Percentiles rank a stretch among this genome's conserved stretches.
Evolutionary conservation across 164 flowering plant genomes (phyloP).

Genomic region (Euptelea pleiosperma): DNA sequence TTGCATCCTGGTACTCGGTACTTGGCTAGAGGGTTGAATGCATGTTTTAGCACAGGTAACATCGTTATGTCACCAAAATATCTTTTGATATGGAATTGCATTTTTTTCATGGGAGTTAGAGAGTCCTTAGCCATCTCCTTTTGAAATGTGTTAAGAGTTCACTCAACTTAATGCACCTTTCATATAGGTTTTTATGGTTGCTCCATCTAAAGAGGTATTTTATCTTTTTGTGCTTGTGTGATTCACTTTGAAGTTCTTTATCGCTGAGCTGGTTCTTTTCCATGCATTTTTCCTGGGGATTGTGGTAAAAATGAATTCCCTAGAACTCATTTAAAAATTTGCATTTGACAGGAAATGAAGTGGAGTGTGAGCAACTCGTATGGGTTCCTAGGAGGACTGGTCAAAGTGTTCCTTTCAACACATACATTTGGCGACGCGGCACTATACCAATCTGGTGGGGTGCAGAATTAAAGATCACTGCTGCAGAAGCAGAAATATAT

Average conservation of each 20-base stretch:
- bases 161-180: too few relatives aligned
- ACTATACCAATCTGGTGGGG: constrained; percentile 99
- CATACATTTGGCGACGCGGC: constrained; percentile 93
- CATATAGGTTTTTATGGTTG: background rate
- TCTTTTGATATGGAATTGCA: background rate
- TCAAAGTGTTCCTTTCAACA: constrained; percentile 84
- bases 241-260: background rate
- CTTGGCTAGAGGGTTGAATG: constrained; percentile 93
- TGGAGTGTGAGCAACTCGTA: constrained; percentile 96
- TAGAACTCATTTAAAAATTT: constrained; percentile 10
- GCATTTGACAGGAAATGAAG: constrained; percentile 82
- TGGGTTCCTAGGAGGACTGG: constrained; percentile 77
- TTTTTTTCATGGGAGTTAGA: background rate
- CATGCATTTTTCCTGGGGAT: background rate
- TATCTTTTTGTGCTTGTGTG: background rate
- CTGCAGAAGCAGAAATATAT: constrained; percentile 98
- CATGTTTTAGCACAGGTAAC: constrained; percentile 91
- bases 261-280: too few relatives aligned
- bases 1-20: constrained; percentile 98
- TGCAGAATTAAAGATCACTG: constrained; percentile 90
- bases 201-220: background rate
- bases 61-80: background rate
- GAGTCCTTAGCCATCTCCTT: background rate
- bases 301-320: constrained; percentile 4
- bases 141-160: too few relatives aligned